Conservation (phyloP, 306 rosid genomes). For the Pyrus communis region DNA sequence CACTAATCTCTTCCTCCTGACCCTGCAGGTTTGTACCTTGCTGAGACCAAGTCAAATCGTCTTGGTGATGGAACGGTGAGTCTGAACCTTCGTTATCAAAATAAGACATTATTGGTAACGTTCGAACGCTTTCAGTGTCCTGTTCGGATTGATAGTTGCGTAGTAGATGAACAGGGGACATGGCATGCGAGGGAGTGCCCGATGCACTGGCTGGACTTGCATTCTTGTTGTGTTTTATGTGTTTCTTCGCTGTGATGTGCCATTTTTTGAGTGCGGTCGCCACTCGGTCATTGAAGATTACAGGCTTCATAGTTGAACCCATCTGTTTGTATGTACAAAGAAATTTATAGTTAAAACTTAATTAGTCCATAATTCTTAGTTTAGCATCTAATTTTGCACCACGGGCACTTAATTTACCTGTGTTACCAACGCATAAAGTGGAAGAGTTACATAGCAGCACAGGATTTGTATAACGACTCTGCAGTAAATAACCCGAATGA, state of each 20-base stretch:
- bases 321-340: slow-evolving; percentile 31
- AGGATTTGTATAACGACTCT: slow-evolving; percentile 67
- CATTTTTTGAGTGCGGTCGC: slow-evolving; percentile 54
- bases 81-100: slow-evolving; percentile 15
- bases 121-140: slow-evolving; percentile 23
- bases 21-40: not conserved
- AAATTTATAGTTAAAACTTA: not conserved
- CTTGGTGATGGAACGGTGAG: slow-evolving; percentile 11
- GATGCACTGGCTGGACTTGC: slow-evolving; percentile 32
- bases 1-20: not conserved
- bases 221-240: slow-evolving; percentile 32
- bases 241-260: slow-evolving; percentile 53
- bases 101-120: slow-evolving; percentile 28
- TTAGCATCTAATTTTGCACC: not conserved
- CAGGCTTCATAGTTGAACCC: slow-evolving; percentile 77
- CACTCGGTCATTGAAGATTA: slow-evolving; percentile 69
- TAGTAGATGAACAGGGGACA: slow-evolving; percentile 58
- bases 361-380: not conserved
- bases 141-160: slow-evolving; percentile 23
- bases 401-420: slow-evolving; percentile 37
- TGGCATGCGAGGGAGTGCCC: slow-evolving; percentile 27
- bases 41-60: slow-evolving; percentile 9
- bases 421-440: slow-evolving; percentile 81
- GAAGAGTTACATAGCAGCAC: slow-evolving; percentile 84
- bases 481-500: not conserved